phyloP scores from a whole-genome alignment of 352 stramenopile genomes.

The Pythium sp. region DNA sequence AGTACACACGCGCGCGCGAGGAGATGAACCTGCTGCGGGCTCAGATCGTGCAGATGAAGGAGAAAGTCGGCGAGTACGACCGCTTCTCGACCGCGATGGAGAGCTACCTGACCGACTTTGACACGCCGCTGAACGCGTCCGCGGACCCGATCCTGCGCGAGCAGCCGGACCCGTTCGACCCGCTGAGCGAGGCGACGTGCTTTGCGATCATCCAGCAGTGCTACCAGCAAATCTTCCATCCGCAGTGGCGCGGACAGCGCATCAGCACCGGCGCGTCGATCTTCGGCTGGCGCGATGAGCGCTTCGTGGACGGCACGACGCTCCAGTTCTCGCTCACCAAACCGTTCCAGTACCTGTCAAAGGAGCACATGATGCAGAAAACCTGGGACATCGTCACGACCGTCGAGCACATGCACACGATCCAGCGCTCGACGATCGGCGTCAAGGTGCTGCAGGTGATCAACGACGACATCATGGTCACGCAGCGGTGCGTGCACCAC shows the following conservation, averaged over 20 bases:
- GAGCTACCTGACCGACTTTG: conserved; percentile 31
- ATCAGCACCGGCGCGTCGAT: conserved; percentile 43
- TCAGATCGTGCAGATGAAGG: conserved; percentile 34
- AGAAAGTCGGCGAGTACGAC: conserved; percentile 35
- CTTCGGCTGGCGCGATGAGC: conserved; percentile 48
- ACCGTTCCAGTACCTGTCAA: conserved; percentile 24
- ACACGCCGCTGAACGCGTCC: conserved; percentile 11
- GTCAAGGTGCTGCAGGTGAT: conserved; percentile 47
- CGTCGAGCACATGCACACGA: conserved; percentile 47
- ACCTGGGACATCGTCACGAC: conserved; percentile 56
- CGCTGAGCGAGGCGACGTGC: conserved; percentile 29
- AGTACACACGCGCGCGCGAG: conserved; percentile 29
- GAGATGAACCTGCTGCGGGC: conserved; percentile 32
- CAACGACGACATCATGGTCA: conserved; percentile 43
- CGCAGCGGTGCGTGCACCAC: conserved; percentile 48
- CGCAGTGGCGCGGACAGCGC: conserved; percentile 32
- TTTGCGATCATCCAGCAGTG: conserved; percentile 50
- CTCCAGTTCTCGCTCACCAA: conserved; percentile 48
- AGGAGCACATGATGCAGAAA: conserved; percentile 38
- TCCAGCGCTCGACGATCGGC: conserved; percentile 47
- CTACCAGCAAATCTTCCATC: conserved; percentile 49
- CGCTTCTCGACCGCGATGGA: conserved; percentile 39
- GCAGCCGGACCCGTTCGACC: conserved; percentile 6
- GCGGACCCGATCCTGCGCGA: conserved; percentile 11
- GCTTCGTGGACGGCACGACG: conserved; percentile 45